These are phyloP conservation scores for Mycena maculata DNA, from an alignment of 768 basidiomycete species.

Conservation along the genomic window DNA sequence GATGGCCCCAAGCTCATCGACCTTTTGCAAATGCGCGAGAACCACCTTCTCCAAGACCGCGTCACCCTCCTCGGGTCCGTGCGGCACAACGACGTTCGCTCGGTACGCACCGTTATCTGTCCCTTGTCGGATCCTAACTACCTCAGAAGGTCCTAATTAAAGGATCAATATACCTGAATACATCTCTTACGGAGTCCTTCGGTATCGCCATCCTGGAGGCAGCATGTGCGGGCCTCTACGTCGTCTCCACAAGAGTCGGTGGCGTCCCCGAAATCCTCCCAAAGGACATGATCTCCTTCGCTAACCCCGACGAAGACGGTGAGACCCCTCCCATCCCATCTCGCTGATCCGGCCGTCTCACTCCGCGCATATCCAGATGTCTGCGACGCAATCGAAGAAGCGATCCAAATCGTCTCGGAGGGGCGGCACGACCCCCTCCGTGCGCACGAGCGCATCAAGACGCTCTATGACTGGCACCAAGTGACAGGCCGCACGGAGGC, in stretches of 20 bases:
- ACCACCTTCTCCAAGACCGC: constrained; percentile 87
- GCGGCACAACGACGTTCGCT: constrained; percentile 82
- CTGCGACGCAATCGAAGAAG: constrained; percentile 83
- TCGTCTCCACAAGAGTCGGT: constrained; percentile 94
- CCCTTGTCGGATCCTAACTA: not conserved
- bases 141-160: constrained; percentile 81
- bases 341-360: not conserved
- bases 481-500: constrained; percentile 84
- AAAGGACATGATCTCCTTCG: constrained; percentile 94
- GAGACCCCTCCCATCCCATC: constrained; percentile 36
- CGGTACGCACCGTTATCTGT: constrained; percentile 57
- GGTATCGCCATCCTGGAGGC: constrained; percentile 98
- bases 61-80: constrained; percentile 91
- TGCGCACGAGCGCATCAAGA: constrained; percentile 82
- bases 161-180: constrained; percentile 94
- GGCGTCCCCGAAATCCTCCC: constrained; percentile 97
- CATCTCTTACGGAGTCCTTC: constrained; percentile 95
- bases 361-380: constrained; percentile 66
- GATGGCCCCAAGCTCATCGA: constrained; percentile 97
- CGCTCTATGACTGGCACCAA: constrained; percentile 89
- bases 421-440: constrained; percentile 79
- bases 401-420: constrained; percentile 73
- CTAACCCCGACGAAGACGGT: constrained; percentile 95
- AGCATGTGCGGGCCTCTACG: constrained; percentile 92
- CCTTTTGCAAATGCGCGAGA: constrained; percentile 95